These are phyloP conservation scores for Sporothrix inflata DNA, from an alignment of 2,329 filamentous ascomycete genomes.

Conservation along the genomic window DNA sequence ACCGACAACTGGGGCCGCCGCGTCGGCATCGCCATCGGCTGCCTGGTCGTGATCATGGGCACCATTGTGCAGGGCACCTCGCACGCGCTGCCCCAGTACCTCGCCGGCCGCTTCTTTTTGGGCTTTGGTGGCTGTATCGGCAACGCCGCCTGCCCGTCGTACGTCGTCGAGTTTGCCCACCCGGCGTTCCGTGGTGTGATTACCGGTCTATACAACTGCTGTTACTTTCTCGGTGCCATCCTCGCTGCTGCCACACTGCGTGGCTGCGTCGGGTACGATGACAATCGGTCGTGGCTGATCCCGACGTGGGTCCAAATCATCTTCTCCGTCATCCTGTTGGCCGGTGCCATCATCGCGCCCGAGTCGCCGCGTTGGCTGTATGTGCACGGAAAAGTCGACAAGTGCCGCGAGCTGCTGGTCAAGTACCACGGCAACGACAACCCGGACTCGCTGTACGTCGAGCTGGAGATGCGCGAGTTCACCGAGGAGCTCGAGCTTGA, in stretches of 20 bases:
- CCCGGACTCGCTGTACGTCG: conserved; percentile 40
- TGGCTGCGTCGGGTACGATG: conserved; percentile 26
- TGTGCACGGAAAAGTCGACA: conserved; percentile 34
- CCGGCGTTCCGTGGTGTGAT: conserved; percentile 29
- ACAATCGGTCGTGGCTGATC: conserved; percentile 26
- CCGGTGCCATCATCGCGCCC: conserved; percentile 33
- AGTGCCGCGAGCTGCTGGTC: conserved; percentile 42
- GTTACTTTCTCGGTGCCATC: conserved; percentile 29
- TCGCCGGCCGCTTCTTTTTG: conserved; percentile 30
- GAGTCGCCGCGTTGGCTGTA: conserved; percentile 39
- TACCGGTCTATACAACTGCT: conserved; percentile 31
- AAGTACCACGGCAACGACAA: conserved; percentile 57
- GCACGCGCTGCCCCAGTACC: conserved; percentile 14
- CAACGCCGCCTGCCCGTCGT: conserved; percentile 28
- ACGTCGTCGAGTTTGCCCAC: conserved; percentile 31
- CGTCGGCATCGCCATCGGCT: conserved; percentile 57
- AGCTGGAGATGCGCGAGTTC: conserved; percentile 34
- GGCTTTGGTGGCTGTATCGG: conserved; percentile 28
- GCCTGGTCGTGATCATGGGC: conserved; percentile 54
- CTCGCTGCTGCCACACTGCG: conserved; percentile 24
- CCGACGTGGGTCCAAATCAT: conserved; percentile 39
- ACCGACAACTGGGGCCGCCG: conserved; percentile 55
- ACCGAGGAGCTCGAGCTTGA: conserved; percentile 43
- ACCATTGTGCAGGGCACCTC: conserved; percentile 52
- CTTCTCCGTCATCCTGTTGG: conserved; percentile 37